Base-by-base conservation (phyloP, 495 filamentous ascomycete genomes). In the Daldinia decipiens region DNA sequence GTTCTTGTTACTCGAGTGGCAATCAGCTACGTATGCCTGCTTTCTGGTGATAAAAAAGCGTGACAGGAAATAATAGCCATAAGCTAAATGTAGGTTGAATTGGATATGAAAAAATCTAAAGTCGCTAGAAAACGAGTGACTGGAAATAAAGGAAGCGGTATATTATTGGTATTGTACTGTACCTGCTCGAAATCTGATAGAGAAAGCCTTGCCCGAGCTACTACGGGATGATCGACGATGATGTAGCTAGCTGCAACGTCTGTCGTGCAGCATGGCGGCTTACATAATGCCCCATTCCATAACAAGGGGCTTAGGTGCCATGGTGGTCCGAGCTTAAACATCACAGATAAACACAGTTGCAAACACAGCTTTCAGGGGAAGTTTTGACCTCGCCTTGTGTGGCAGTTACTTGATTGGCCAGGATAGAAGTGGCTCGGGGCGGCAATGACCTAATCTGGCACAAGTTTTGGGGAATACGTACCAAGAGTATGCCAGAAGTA, bases 401-500 rank as follows among this genome's bases (percentile, higher is more conserved):
- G 45, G 55, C 12, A 63, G 15, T 13, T 39, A 21, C 36, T 31
- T 72, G 50, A 73, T 73, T 73, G 70, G 70, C 5, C 13, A n/a
- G 26, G 5, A 17, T 53, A 57, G 38, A n/a, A 17, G 36, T 64
- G 59, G 59, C 24, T 72, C 24, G 55, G 59, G 65, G 70, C 53
- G 47, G 34, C 56, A 39, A 72, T 68, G 64, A 72, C 60, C 64
- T 65, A 72, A 72, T 72, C 43, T 59, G 55, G 63, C 38, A 54
- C 27, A 53, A 47, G 43, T 53, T 29, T 53, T 9, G 13, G n/a
- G 29, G 51, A 29, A 52, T 26, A 53, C 24, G 24, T 53, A 31
- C 26, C 51, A 31, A 29, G 12, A 15, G 36, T 38, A 32, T 17
- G 39, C 8, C 19, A 39, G 26, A 43, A 38, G 50, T 55, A 60